These are phyloP conservation scores for Tuctoria greenei DNA, from an alignment of 176 grass and related monocot species.

Conservation along the genomic window DNA sequence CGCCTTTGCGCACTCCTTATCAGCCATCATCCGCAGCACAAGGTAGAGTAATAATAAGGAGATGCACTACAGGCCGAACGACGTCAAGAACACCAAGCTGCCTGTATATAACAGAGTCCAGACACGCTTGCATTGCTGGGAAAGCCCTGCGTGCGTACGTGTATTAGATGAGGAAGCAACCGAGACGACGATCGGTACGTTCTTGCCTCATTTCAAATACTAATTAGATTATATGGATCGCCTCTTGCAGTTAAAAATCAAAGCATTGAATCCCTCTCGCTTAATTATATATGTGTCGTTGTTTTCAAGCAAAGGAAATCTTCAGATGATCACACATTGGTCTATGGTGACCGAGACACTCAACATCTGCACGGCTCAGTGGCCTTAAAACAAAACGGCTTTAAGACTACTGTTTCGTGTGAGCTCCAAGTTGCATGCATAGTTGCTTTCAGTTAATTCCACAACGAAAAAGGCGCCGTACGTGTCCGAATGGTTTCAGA, in stretches of 20 bases:
- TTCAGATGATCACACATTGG: not conserved
- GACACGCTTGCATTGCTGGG: slow-evolving; percentile 1
- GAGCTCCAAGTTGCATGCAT: not conserved
- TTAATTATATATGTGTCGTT: not conserved
- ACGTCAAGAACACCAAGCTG: not conserved
- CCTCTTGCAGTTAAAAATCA: not conserved
- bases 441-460: not conserved
- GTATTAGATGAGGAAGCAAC: not conserved
- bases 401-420: not conserved
- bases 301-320: slow-evolving; percentile 12
- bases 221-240: too few relatives aligned
- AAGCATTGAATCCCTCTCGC: not conserved
- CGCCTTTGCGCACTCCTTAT: not conserved
- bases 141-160: not conserved
- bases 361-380: not conserved
- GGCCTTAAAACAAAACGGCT: not conserved
- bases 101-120: slow-evolving; percentile 12
- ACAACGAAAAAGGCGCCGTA: not conserved
- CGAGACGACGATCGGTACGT: too few relatives aligned
- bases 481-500: not conserved
- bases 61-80: too few relatives aligned
- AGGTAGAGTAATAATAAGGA: too few relatives aligned
- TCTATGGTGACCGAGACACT: slow-evolving; percentile 1
- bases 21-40: not conserved
- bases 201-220: too few relatives aligned